Conservation (phyloP, 495 filamentous ascomycete genomes). For the Tuber umbilicatum region DNA sequence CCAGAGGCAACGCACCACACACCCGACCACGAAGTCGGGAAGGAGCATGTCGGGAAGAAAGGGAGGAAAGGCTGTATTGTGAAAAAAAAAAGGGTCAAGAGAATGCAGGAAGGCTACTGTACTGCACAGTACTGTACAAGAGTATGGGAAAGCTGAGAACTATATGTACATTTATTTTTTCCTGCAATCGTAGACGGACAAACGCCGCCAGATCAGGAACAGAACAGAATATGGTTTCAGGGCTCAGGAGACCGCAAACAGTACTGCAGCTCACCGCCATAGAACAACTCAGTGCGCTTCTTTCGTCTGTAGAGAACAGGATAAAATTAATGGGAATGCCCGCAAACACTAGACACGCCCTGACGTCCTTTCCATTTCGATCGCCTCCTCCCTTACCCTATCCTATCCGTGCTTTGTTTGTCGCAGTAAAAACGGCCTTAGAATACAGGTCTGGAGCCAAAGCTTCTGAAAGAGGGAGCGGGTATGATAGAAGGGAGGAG, state of each 20-base stretch:
- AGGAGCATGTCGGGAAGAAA: background rate
- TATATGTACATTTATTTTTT: background rate
- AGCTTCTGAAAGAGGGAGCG: background rate
- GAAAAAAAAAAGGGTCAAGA: background rate
- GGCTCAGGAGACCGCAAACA: background rate
- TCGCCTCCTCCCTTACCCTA: background rate
- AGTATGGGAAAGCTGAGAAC: background rate
- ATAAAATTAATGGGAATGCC: background rate
- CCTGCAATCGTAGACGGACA: background rate
- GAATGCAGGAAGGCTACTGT: background rate
- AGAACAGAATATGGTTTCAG: background rate
- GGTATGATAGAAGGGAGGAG: constrained; percentile 5
- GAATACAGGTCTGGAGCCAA: constrained; percentile 14
- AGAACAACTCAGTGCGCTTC: background rate
- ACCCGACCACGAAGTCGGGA: constrained; percentile 1
- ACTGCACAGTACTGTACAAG: background rate
- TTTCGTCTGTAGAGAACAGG: background rate
- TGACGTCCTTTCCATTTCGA: background rate
- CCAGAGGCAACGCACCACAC: background rate
- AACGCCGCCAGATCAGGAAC: background rate
- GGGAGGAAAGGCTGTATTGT: background rate
- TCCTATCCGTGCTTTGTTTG: background rate
- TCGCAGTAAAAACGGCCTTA: background rate
- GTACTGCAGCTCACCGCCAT: background rate
- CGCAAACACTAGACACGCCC: background rate